Percentiles rank a stretch among this genome's conserved stretches.
These are phyloP conservation scores for Nemophila menziesii DNA, from an alignment of 257 asterid species.

Conservation along the genomic window DNA sequence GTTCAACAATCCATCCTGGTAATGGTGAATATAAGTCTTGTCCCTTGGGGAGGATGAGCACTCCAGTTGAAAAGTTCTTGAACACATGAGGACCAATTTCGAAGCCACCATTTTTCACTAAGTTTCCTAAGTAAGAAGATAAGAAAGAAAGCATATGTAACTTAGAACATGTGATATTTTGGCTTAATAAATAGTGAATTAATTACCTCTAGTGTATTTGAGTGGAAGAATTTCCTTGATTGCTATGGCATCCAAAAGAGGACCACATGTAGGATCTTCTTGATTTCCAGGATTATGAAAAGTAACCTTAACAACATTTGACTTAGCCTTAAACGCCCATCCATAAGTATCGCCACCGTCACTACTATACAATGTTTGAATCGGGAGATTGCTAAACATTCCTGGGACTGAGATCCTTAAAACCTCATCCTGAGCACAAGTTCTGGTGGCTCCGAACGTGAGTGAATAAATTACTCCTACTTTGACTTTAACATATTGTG, in stretches of 20 bases:
- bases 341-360: constrained; percentile 80
- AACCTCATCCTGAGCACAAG: constrained; percentile 72
- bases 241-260: constrained; percentile 62
- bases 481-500: constrained; percentile 38
- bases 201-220: constrained; percentile 32
- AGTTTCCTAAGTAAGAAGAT: constrained; percentile 30
- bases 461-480: constrained; percentile 26
- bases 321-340: constrained; percentile 53
- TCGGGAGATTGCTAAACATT: constrained; percentile 41
- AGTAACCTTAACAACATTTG: constrained; percentile 42
- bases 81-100: constrained; percentile 62
- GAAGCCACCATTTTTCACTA: constrained; percentile 65
- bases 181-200: no score
- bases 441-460: constrained; percentile 66
- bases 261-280: constrained; percentile 77
- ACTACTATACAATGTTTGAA: constrained; percentile 58
- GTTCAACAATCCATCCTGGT: constrained; percentile 72
- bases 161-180: no score
- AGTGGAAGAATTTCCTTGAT: constrained; percentile 49
- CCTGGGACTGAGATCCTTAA: constrained; percentile 46
- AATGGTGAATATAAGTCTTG: constrained; percentile 50
- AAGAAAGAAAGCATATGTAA: constrained; percentile 2
- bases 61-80: constrained; percentile 73
- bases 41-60: constrained; percentile 47
- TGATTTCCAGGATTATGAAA: constrained; percentile 65